phyloP scores from a whole-genome alignment of 176 grass and related monocot genomes.

The Miscanthus lutarioriparius region DNA sequence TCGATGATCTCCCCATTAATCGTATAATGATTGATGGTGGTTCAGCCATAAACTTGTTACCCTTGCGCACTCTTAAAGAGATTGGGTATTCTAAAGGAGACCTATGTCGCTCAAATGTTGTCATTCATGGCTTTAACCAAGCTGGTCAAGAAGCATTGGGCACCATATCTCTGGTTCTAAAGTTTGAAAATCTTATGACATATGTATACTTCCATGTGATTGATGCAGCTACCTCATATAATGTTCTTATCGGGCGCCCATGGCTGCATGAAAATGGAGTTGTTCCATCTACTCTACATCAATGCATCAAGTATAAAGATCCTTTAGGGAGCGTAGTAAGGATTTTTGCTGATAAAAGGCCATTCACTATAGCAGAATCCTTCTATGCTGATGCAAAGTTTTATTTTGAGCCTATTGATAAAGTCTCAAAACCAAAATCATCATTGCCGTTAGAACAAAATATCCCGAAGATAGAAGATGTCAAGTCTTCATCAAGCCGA shows the following conservation, averaged over 20 bases:
- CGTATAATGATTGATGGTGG: neutral
- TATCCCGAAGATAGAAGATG: too few species aligned
- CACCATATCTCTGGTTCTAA: neutral
- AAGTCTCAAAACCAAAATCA: neutral
- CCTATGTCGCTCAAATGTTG: neutral
- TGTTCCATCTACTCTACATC: neutral
- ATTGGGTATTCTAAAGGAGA: neutral
- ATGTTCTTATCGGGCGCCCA: neutral
- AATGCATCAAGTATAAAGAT: neutral
- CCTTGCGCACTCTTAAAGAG: neutral
- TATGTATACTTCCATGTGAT: neutral
- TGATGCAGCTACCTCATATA: neutral
- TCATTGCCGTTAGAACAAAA: neutral
- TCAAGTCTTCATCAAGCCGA: rapidly evolving
- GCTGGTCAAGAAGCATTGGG: neutral
- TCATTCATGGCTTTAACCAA: neutral
- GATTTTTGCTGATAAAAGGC: neutral
- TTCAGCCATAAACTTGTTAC: conserved; percentile 1
- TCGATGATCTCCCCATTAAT: neutral
- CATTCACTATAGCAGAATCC: neutral
- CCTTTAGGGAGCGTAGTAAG: neutral
- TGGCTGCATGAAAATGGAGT: conserved; percentile 5
- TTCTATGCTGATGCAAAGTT: neutral
- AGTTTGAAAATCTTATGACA: neutral
- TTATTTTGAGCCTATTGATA: neutral